Evolutionary conservation across 106 monocot genomes (phyloP).

Genomic region (Amphibolis antarctica): DNA sequence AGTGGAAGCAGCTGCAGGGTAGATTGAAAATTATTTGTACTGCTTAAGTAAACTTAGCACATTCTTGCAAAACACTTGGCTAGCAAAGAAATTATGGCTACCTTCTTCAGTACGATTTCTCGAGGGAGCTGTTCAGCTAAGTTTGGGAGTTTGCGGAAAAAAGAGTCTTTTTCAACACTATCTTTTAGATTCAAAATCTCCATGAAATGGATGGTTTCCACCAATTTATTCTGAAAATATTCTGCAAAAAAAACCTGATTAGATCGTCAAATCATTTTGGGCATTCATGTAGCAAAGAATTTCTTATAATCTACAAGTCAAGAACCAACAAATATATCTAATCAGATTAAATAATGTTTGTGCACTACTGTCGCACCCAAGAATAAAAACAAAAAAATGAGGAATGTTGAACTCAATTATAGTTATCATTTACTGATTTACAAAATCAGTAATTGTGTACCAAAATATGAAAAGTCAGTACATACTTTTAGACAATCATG

Average conservation of each 20-base stretch:
- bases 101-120: slow-evolving; percentile 94
- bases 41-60: neutral
- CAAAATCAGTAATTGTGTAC: too few relatives aligned
- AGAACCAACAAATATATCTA: neutral
- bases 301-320: neutral
- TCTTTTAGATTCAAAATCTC: slow-evolving; percentile 95
- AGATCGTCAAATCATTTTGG: slow-evolving; percentile 2
- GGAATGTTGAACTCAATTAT: too few relatives aligned
- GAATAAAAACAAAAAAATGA: too few relatives aligned
- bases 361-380: too few relatives aligned
- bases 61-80: neutral
- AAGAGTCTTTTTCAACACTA: slow-evolving; percentile 93
- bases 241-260: slow-evolving; percentile 35
- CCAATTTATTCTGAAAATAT: slow-evolving; percentile 94
- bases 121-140: slow-evolving; percentile 85
- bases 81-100: slow-evolving; percentile 4
- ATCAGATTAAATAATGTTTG: too few relatives aligned
- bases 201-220: slow-evolving; percentile 99
- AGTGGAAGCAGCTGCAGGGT: slow-evolving; percentile 72
- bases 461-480: too few relatives aligned
- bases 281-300: neutral
- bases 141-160: slow-evolving; percentile 95
- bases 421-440: too few relatives aligned
- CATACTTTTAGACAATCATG: too few relatives aligned
- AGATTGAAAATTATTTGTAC: slow-evolving; percentile 6